Percentiles rank a stretch among this genome's conserved stretches.
Conservation (phyloP, 106 monocot species). For the Acorus gramineus region DNA sequence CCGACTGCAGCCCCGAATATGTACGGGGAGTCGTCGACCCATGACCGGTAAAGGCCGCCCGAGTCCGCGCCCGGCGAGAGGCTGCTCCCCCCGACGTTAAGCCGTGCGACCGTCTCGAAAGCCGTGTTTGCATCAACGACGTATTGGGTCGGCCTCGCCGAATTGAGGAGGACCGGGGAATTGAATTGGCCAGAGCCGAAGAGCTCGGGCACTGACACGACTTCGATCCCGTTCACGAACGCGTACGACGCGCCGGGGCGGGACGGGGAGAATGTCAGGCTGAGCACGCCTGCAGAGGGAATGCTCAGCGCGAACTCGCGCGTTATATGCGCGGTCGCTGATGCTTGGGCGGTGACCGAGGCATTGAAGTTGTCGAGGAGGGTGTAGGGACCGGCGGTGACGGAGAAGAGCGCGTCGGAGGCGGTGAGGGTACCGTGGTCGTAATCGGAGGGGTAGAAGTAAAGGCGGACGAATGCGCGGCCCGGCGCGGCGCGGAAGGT, state of each 20-base stretch:
- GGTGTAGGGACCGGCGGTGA: constrained; percentile 36
- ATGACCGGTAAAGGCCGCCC: constrained; percentile 30
- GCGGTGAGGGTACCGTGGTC: constrained; percentile 8
- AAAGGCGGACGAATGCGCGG: constrained; percentile 58
- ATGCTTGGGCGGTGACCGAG: constrained; percentile 33
- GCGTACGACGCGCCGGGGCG: constrained; percentile 32
- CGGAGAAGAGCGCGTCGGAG: constrained; percentile 45
- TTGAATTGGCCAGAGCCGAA: constrained; percentile 2
- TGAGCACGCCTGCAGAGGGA: constrained; percentile 18
- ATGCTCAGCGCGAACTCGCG: constrained; percentile 60
- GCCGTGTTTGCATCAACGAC: constrained; percentile 19
- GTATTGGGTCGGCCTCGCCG: constrained; percentile 4
- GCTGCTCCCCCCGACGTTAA: constrained; percentile 68
- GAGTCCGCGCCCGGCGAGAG: constrained; percentile 34
- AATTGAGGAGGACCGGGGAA: constrained; percentile 11
- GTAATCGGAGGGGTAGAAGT: constrained; percentile 58
- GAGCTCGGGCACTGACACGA: constrained; percentile 51
- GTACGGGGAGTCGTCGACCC: constrained; percentile 46
- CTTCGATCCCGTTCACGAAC: constrained; percentile 79
- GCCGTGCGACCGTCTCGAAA: constrained; percentile 47
- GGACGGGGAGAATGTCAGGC: constrained; percentile 60
- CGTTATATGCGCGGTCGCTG: constrained; percentile 33
- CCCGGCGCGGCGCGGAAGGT: constrained; percentile 46
- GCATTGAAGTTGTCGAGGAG: constrained; percentile 68
- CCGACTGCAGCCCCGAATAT: constrained; percentile 42